Evolutionary conservation across 768 basidiomycete species (phyloP), one percentile per base, ranked within the genome.

Genomic region (Grammothele lineata): DNA sequence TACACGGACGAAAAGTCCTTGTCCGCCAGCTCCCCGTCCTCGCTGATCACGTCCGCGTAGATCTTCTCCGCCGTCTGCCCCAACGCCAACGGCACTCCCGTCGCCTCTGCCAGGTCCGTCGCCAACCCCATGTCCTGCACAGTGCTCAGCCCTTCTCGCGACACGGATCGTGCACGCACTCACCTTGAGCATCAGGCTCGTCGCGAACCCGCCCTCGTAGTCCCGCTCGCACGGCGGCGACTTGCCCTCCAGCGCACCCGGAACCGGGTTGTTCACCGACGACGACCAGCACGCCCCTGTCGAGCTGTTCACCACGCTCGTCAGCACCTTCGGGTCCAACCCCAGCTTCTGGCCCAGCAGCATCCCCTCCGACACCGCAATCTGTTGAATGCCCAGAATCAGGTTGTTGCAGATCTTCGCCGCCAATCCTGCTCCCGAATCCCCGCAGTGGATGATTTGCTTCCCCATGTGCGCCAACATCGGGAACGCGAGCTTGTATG

Each of bases 371-470:
- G 77, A 85, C 1, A 89, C 79, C 14, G 83, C 87, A 44, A 91
- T 80, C 65, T 92, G 90, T 57, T 92, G 62, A 21, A 68, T 64
- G 36, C 58, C 55, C 33, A 67, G 60, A 4, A 71, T 66, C 57
- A 81, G 76, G 64, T 94, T 94, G 66, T 93, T 94, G 69, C 89
- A 92, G 30, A 94, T 91, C 69, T 94, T 94, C 2, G 91, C 90
- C 1, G 80, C 90, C 9, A 94, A 68, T 0, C 92, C 92, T 3
- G 86, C 74, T 10, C 92, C 89, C 4, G 86, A 86, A 7, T 77
- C 70, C 1, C 92, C 92, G 62, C 92, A 94, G 62, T 92, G 76
- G 37, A 93, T 85, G 48, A 88, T 81, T 8, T 84, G 80, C 50
- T 74, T 76, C 5, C 92, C 92, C 92, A 95, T 94, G 43, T 72